Conservation (phyloP, 2,329 filamentous ascomycete genomes). For the Aspergillus caelatus region DNA sequence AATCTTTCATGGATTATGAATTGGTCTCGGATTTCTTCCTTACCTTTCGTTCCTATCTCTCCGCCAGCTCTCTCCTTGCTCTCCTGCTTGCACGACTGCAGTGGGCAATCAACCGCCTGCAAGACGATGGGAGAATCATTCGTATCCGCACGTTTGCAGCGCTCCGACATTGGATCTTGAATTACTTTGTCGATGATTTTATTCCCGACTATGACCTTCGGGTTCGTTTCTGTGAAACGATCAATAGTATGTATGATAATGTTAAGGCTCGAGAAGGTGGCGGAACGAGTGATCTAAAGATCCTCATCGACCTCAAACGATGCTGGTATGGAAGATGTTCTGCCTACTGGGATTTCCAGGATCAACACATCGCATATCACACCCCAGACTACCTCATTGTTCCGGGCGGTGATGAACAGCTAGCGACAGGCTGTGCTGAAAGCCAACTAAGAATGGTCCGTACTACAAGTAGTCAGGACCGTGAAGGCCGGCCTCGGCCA, state of each 20-base stretch:
- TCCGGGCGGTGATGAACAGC: conserved; percentile 66
- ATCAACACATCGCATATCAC: conserved; percentile 62
- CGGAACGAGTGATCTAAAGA: conserved; percentile 73
- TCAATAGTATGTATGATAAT: conserved; percentile 66
- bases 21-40: conserved; percentile 97
- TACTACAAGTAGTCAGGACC: conserved; percentile 15
- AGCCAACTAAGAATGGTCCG: conserved; percentile 21
- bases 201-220: conserved; percentile 74
- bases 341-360: conserved; percentile 80
- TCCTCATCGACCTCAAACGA: conserved; percentile 90
- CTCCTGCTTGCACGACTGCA: conserved; percentile 82
- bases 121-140: conserved; percentile 90
- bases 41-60: conserved; percentile 86
- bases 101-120: conserved; percentile 79
- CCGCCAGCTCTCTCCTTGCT: conserved; percentile 72
- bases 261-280: conserved; percentile 55
- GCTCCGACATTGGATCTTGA: conserved; percentile 93
- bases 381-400: conserved; percentile 68
- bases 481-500: conserved; percentile 14
- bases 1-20: conserved; percentile 94
- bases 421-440: conserved; percentile 36
- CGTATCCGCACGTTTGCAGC: conserved; percentile 94
- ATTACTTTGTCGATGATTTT: conserved; percentile 97
- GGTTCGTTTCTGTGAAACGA: conserved; percentile 73
- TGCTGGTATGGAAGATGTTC: conserved; percentile 93